phyloP scores from a whole-genome alignment of 257 asterid species.

The Galeopsis tetrahit region DNA sequence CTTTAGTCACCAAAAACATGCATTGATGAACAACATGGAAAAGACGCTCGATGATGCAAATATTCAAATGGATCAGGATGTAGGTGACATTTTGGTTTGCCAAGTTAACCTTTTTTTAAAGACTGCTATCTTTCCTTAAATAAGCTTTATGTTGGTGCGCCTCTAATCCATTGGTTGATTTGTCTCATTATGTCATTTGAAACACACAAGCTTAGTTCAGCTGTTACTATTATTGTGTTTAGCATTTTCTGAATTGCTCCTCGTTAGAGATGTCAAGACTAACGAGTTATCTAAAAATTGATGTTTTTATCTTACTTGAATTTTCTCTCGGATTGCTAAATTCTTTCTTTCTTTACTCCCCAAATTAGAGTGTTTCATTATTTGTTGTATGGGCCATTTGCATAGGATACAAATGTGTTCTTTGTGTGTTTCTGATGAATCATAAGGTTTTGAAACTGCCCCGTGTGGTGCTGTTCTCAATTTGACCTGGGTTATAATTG shows the following conservation, averaged over 20 bases:
- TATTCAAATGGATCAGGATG: constrained; percentile 99
- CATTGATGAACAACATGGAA: constrained; percentile 94
- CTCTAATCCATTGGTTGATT: constrained; percentile 31
- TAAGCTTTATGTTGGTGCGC: constrained; percentile 31
- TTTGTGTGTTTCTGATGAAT: constrained; percentile 20
- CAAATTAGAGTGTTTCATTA: constrained; percentile 12
- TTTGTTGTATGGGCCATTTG: not conserved
- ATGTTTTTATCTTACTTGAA: constrained; percentile 15
- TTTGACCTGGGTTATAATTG: constrained; percentile 5
- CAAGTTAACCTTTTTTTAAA: constrained; percentile 23
- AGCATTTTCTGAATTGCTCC: constrained; percentile 2
- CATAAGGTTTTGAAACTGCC: constrained; percentile 14
- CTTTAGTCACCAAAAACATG: constrained; percentile 82
- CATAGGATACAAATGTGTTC: constrained; percentile 16
- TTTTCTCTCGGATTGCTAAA: constrained; percentile 23
- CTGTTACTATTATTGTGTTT: constrained; percentile 3
- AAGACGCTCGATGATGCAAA: constrained; percentile 96
- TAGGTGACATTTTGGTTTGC: constrained; percentile 51
- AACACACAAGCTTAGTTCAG: not conserved
- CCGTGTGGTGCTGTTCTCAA: constrained; percentile 1
- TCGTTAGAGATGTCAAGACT: constrained; percentile 11
- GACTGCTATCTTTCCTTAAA: constrained; percentile 34
- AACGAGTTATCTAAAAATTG: constrained; percentile 9
- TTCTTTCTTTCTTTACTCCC: not conserved
- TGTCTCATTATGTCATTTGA: constrained; percentile 21